Evolutionary conservation across 1,139 yeast genomes (phyloP).

Genomic region (Debaryomycetaceae sp.): DNA sequence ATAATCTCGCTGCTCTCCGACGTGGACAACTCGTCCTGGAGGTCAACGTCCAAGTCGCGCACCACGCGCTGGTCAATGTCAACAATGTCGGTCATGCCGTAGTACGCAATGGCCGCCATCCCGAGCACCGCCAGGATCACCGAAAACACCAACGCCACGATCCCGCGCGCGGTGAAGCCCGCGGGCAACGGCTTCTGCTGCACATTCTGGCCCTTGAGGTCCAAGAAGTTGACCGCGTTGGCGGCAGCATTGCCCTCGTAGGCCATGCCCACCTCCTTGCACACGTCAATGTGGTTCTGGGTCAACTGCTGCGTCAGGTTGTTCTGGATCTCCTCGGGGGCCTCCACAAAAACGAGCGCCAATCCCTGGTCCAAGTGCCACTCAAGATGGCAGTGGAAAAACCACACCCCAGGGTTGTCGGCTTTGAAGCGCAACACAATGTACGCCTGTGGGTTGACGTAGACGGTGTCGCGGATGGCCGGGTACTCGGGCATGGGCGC

Average conservation of each 20-base stretch:
- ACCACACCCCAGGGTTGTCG: conserved; percentile 88
- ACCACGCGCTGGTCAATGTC: conserved; percentile 57
- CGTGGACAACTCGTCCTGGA: conserved; percentile 11
- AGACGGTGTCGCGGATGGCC: conserved; percentile 59
- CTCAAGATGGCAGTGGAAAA: conserved; percentile 91
- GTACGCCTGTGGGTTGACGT: conserved; percentile 62
- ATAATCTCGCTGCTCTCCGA: not conserved
- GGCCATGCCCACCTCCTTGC: conserved; percentile 42
- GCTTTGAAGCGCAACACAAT: conserved; percentile 66
- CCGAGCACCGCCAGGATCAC: conserved; percentile 58
- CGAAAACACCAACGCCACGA: conserved; percentile 56
- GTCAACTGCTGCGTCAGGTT: conserved; percentile 33
- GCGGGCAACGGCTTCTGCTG: conserved; percentile 57
- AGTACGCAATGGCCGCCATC: conserved; percentile 48
- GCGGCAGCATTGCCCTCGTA: conserved; percentile 72
- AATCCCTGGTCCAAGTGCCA: conserved; percentile 93
- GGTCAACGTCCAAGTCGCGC: conserved; percentile 53
- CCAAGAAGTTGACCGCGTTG: conserved; percentile 44
- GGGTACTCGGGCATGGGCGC: conserved; percentile 59
- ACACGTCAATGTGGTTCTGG: conserved; percentile 43
- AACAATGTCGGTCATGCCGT: conserved; percentile 64
- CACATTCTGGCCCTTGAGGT: conserved; percentile 51
- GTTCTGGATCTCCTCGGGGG: conserved; percentile 53
- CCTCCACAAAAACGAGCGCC: conserved; percentile 68
- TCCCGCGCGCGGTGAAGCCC: conserved; percentile 69